Evolutionary conservation across 2,329 filamentous ascomycete genomes (phyloP), one percentile per base, ranked within the genome.

Genomic region (Trichoderma polysporum): DNA sequence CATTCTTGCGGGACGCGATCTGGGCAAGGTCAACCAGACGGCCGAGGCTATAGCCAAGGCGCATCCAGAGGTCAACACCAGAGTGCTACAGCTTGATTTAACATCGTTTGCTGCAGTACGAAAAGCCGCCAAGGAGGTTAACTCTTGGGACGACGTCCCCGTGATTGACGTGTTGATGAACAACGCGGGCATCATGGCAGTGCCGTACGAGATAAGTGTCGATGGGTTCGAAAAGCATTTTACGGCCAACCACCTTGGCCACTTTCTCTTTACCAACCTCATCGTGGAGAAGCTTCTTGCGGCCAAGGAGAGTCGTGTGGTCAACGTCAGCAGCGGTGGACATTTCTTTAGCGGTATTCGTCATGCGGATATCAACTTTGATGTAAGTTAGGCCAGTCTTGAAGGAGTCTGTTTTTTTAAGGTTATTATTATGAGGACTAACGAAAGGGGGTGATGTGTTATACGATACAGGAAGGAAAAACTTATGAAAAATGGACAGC

Each of bases 191-290:
- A 70, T 83, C 31, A 82, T 82, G 78, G 76, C 72, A 3, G 66
- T 70, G 5, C 74, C 77, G 27, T 79, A 76, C 60, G 73, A 70
- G 4, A 66, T 76, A 17, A 76, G 74, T 31, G 69, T 71, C 4
- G 79, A 82, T 8, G 81, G 81, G 3, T 73, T 79, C 66, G 81
- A 83, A 73, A 73, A 74, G 62, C 80, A 82, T 66, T 80, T 85
- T 57, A 80, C 76, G 0, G 78, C 78, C 2, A 83, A 83, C 59
- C 79, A 85, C 60, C 59, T 85, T 6, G 79, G 78, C 0, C 83
- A 83, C 70, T 85, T 81, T 57, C 74, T 84, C 2, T 75, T 85
- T 39, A 79, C 80, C 15, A 81, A 81, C 68, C 72, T 82, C 22
- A 72, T 84, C 53, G 79, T 82, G 74, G 74, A 74, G 0, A 82